Percentiles rank a stretch among this genome's conserved stretches.
These are phyloP conservation scores for Baudoinia panamericana DNA, from an alignment of 495 filamentous ascomycete genomes.

Conservation along the genomic window DNA sequence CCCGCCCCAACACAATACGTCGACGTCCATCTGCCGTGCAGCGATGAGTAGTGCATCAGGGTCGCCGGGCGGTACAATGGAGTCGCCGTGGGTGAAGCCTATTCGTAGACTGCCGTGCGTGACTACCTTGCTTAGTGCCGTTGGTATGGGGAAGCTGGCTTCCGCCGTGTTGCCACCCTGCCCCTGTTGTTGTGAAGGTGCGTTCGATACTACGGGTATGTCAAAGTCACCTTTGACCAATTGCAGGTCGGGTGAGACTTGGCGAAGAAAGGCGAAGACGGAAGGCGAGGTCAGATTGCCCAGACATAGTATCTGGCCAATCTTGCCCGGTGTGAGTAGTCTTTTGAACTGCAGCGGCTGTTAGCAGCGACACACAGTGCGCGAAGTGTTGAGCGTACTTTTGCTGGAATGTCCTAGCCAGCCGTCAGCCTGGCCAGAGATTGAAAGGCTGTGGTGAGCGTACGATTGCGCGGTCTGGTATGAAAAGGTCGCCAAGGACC, in stretches of 20 bases:
- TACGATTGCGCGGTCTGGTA: slow-evolving; percentile 86
- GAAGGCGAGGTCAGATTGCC: slow-evolving; percentile 92
- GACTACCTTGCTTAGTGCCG: slow-evolving; percentile 84
- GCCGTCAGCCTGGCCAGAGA: slow-evolving; percentile 21
- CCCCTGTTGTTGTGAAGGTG: background rate
- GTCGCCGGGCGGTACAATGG: slow-evolving; percentile 81
- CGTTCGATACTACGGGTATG: slow-evolving; percentile 31
- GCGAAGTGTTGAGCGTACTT: slow-evolving; percentile 54
- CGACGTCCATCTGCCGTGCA: slow-evolving; percentile 89
- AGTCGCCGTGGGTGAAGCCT: slow-evolving; percentile 93
- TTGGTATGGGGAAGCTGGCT: slow-evolving; percentile 85
- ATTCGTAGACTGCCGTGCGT: slow-evolving; percentile 87
- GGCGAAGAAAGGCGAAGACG: slow-evolving; percentile 88
- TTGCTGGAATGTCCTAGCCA: slow-evolving; percentile 70
- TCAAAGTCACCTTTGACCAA: slow-evolving; percentile 92
- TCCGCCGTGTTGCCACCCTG: slow-evolving; percentile 20
- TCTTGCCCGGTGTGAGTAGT: slow-evolving; percentile 94
- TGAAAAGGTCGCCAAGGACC: slow-evolving; percentile 93
- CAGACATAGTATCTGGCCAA: slow-evolving; percentile 91
- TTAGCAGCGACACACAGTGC: too few relatives aligned
- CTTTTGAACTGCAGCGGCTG: slow-evolving; percentile 69
- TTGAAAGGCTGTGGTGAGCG: slow-evolving; percentile 19
- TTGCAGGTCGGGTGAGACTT: slow-evolving; percentile 84
- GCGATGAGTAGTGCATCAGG: slow-evolving; percentile 85
- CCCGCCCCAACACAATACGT: slow-evolving; percentile 95